Conservation (phyloP, 2,329 filamentous ascomycete species). For the Leptographium wingfieldii region DNA sequence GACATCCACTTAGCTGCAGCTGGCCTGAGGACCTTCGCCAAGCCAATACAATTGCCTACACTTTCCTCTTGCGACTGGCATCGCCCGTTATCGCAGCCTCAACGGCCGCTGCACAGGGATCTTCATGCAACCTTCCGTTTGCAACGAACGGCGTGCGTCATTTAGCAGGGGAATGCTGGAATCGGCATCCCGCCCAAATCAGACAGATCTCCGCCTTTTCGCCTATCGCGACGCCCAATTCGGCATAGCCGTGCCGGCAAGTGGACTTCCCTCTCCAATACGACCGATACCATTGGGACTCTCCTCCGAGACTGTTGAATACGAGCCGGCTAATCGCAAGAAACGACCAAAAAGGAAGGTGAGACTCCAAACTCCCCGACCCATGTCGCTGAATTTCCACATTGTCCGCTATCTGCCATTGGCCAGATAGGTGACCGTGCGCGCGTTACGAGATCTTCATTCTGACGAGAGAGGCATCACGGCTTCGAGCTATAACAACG, state of each 20-base stretch:
- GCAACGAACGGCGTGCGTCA: background rate
- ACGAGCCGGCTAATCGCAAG: background rate
- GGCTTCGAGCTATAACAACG: too few relatives aligned
- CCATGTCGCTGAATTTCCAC: background rate
- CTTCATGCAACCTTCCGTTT: background rate
- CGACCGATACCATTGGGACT: background rate
- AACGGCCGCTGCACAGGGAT: background rate
- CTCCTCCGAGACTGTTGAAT: background rate
- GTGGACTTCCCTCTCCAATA: background rate
- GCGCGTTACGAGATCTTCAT: too few relatives aligned
- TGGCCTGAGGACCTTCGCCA: background rate
- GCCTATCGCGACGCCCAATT: background rate
- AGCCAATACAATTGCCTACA: background rate
- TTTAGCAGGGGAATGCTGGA: background rate
- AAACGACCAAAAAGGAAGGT: background rate
- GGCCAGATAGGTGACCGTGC: background rate
- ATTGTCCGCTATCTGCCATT: background rate
- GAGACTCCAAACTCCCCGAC: background rate
- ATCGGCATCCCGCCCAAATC: background rate
- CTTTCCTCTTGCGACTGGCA: background rate
- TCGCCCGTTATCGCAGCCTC: background rate
- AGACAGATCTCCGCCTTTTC: background rate
- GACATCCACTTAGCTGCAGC: background rate
- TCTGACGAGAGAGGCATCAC: too few relatives aligned
- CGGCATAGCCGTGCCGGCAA: background rate